Evolutionary conservation across 208 protist species (phyloP), one percentile per base, ranked within the genome.

Genomic region (Leishmania amazonensis): DNA sequence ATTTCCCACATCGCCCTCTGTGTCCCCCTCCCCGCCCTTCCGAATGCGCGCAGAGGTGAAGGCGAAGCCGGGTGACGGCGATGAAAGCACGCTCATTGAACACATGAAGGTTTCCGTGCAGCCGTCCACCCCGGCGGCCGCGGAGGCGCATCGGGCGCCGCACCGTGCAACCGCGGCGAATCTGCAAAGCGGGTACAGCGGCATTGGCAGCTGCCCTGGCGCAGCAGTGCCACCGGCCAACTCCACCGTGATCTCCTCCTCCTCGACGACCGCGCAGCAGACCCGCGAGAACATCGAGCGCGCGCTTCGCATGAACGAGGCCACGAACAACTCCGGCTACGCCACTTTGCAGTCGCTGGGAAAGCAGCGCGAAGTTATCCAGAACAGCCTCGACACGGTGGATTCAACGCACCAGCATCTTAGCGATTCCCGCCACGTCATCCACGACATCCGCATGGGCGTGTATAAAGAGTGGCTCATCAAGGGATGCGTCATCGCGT

Each of bases 381-480:
- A 87, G 77, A 83, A 90, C 72, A 93, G 88, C 71, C 79, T 96
- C 7, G 28, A 85, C 17, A 89, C 83, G 0, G 89, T 93, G 15
- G 89, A 90, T 11, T 83, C 68, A 24, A 94, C 91, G 5, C 90
- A 87, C 8, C 81, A 83, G 58, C 84, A 93, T 67, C 85, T 95
- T 54, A 65, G 80, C 35, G 91, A 90, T 45, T 90, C 90, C 1
- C 87, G 87, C 8, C 82, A 88, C 76, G 84, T 89, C 1, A 94
- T 96, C 84, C 90, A 83, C 28, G 83, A 89, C 65, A 93, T 96
- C 78, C 93, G 93, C 65, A 87, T 91, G 83, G 67, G 85, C 15
- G 89, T 96, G 57, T 96, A 93, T 76, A 93, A 91, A 84, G 93
- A 96, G 82, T 96, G 90, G 89, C 82, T 90, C 8, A 81, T 91